phyloP scores from a whole-genome alignment of 2,329 filamentous ascomycete species.

The Aspergillus tubingensis region DNA sequence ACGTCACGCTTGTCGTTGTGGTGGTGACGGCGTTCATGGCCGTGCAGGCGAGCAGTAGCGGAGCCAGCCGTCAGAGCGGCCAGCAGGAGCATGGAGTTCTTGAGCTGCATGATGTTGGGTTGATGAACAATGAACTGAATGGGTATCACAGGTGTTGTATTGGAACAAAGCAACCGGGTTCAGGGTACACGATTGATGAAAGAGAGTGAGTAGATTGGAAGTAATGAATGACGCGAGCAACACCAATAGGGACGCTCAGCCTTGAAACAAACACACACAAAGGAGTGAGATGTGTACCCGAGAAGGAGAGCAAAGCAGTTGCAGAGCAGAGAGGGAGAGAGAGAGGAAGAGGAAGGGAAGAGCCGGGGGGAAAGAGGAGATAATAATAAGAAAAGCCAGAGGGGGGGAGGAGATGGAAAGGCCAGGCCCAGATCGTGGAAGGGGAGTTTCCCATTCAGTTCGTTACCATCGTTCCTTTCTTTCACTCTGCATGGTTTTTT shows the following conservation, averaged over 20 bases:
- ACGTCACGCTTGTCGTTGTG: constrained; percentile 35
- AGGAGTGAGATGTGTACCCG: constrained; percentile 20
- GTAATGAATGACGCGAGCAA: constrained; percentile 20
- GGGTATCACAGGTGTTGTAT: constrained; percentile 10
- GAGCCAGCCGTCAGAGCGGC: constrained; percentile 41
- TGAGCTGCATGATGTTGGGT: constrained; percentile 39
- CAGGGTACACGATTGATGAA: constrained; percentile 12
- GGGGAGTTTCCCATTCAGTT: neutral
- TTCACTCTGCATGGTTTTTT: constrained; percentile 5
- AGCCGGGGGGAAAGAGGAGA: constrained; percentile 4
- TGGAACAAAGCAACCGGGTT: neutral
- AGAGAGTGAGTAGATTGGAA: constrained; percentile 12
- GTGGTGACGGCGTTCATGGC: constrained; percentile 43
- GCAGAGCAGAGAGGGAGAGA: constrained; percentile 1
- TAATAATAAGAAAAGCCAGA: constrained; percentile 11
- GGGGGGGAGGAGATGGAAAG: neutral
- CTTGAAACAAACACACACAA: constrained; percentile 15
- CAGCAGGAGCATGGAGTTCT: constrained; percentile 39
- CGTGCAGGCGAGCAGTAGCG: constrained; percentile 39
- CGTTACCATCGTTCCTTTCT: neutral
- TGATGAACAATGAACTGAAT: neutral
- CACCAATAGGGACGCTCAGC: constrained; percentile 16
- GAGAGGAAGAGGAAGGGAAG: constrained; percentile 7
- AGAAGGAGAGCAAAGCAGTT: constrained; percentile 8
- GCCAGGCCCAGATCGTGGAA: neutral